A percentile compares a stretch with the other conserved stretches of the same genome.
These are phyloP conservation scores for Pseudozyma pruni DNA, from an alignment of 1,284 basidiomycete species.

Conservation along the genomic window DNA sequence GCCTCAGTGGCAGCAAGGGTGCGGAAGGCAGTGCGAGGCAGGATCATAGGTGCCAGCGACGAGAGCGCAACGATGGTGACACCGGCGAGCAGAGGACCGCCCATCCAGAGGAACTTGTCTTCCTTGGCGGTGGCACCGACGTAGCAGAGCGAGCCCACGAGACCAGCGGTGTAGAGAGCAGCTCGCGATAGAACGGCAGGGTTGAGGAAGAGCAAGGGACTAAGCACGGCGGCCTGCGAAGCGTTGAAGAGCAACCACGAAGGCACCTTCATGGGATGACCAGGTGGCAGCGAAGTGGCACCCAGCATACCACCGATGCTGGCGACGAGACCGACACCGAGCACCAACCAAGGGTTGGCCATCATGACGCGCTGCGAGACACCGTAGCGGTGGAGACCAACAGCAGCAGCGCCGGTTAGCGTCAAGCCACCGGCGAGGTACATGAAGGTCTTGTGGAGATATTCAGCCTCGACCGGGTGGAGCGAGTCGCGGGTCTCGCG, in stretches of 20 bases:
- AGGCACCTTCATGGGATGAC: conserved; percentile 67
- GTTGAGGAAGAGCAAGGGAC: conserved; percentile 79
- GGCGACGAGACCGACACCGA: conserved; percentile 78
- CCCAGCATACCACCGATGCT: conserved; percentile 69
- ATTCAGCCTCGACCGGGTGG: conserved; percentile 61
- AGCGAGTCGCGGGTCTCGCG: conserved; percentile 61
- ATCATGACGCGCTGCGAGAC: conserved; percentile 82
- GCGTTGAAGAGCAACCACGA: conserved; percentile 77
- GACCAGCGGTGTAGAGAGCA: conserved; percentile 85
- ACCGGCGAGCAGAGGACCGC: conserved; percentile 74
- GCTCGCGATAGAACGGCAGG: conserved; percentile 88
- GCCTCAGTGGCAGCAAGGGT: conserved; percentile 80
- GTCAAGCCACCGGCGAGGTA: conserved; percentile 85
- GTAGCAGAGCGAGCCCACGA: conserved; percentile 82
- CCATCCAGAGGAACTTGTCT: conserved; percentile 85
- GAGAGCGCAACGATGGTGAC: conserved; percentile 87
- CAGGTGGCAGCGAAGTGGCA: conserved; percentile 63
- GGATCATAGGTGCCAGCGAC: conserved; percentile 84
- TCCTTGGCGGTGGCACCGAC: conserved; percentile 88
- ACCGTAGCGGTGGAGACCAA: conserved; percentile 80
- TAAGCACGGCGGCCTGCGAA: conserved; percentile 80
- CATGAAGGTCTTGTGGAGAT: conserved; percentile 84
- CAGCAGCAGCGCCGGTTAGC: conserved; percentile 81
- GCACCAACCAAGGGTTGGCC: conserved; percentile 84
- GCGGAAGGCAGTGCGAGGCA: conserved; percentile 80